phyloP scores from a whole-genome alignment of 345 rosid genomes.

The Eutrema japonicum region DNA sequence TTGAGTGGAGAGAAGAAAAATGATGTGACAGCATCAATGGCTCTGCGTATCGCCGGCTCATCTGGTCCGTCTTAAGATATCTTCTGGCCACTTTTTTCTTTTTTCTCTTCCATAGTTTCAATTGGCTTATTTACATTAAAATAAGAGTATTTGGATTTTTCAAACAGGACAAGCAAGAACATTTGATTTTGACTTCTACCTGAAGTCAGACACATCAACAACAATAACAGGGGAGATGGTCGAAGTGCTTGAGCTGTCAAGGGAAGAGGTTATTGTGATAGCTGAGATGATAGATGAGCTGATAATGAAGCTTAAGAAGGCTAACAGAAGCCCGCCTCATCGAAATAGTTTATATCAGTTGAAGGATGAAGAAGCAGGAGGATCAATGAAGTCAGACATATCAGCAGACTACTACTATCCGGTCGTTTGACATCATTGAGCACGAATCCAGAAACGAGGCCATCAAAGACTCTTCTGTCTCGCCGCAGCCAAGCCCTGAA shows the following conservation, averaged over 20 bases:
- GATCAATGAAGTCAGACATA: slow-evolving; percentile 38
- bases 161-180: slow-evolving; percentile 48
- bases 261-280: slow-evolving; percentile 71
- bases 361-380: slow-evolving; percentile 29
- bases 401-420: slow-evolving; percentile 31
- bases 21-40: slow-evolving; percentile 54
- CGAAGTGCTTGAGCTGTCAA: slow-evolving; percentile 69
- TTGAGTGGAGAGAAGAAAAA: slow-evolving; percentile 58
- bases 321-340: slow-evolving; percentile 51
- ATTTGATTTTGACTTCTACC: slow-evolving; percentile 70
- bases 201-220: slow-evolving; percentile 71
- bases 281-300: slow-evolving; percentile 71
- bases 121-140: not conserved
- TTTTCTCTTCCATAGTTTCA: not conserved
- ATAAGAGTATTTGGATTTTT: not conserved
- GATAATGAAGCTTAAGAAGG: slow-evolving; percentile 56
- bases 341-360: slow-evolving; percentile 1
- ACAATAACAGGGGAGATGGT: slow-evolving; percentile 82
- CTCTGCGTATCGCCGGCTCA: slow-evolving; percentile 62
- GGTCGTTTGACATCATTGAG: not conserved
- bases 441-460: too few relatives aligned
- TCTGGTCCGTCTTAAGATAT: slow-evolving; percentile 47
- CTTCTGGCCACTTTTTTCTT: not conserved
- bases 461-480: too few relatives aligned
- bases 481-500: too few relatives aligned